phyloP scores from a whole-genome alignment of 805 yeast genomes.

The Hemisphaericaspora nanyangensis region DNA sequence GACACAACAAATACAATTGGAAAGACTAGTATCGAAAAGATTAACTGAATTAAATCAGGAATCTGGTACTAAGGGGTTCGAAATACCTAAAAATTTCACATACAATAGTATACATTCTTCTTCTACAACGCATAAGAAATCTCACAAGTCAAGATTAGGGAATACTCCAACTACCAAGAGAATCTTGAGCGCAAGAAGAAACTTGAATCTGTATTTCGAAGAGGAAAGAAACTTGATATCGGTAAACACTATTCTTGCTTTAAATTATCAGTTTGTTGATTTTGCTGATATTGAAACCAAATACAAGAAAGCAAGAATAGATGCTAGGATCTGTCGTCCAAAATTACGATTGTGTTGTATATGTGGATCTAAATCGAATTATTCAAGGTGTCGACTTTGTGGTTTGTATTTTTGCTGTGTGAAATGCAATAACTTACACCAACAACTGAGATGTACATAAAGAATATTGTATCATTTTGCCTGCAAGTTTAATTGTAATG shows the following conservation, averaged over 20 bases:
- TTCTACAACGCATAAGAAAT: slow-evolving; percentile 16
- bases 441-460: slow-evolving; percentile 36
- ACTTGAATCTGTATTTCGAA: slow-evolving; percentile 42
- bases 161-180: slow-evolving; percentile 42
- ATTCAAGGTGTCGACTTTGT: slow-evolving; percentile 37
- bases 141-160: slow-evolving; percentile 28
- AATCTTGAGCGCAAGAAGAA: slow-evolving; percentile 39
- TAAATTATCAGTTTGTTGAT: slow-evolving; percentile 40
- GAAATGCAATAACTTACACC: slow-evolving; percentile 35
- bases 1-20: slow-evolving; percentile 40
- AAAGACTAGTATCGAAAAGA: slow-evolving; percentile 33
- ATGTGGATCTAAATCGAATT: slow-evolving; percentile 34
- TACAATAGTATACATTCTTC: slow-evolving; percentile 28
- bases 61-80: slow-evolving; percentile 24
- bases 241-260: slow-evolving; percentile 37
- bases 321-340: slow-evolving; percentile 18
- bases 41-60: slow-evolving; percentile 34
- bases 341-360: slow-evolving; percentile 38
- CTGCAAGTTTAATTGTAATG: neutral
- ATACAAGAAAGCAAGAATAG: slow-evolving; percentile 14
- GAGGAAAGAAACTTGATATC: slow-evolving; percentile 43
- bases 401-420: slow-evolving; percentile 41
- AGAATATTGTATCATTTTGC: no score
- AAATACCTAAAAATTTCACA: slow-evolving; percentile 38
- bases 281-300: slow-evolving; percentile 17